Base-by-base conservation (phyloP, 768 basidiomycete species). In the Fibroporia radiculosa region DNA sequence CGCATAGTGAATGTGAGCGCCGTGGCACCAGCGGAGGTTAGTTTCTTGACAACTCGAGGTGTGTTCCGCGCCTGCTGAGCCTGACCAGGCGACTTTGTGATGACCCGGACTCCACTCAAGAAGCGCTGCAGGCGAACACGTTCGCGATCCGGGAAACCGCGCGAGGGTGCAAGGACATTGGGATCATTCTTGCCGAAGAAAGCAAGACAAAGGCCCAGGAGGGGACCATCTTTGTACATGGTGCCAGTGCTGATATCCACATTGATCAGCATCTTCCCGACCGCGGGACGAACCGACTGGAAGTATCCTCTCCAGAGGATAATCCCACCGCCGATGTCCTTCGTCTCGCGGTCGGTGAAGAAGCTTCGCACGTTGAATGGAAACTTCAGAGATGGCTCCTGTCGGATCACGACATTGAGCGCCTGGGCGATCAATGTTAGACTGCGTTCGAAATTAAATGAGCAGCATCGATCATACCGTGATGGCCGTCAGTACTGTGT, bases 221-320 rank as follows among this genome's bases (percentile, higher is more conserved):
- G 66, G 0, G 68, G 57, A 0, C 88, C 87, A 0, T 73, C 62
- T 53, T 75, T 77, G 57, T 81, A 88, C 81, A 90, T 84, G 22
- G 79, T 73, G 0, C 80, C 86, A 0, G 85, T 84, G 0, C 80
- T 77, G 37, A 87, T 84, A 49, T 90, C 87, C 50, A 90, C 71
- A 47, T 89, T 90, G 52, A 89, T 67, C 22, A 87, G 60, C 54
- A 90, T 73, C 0, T 66, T 65, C 0, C 78, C 78, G 14, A 79
- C 70, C 0, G 74, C 75, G 3, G 86, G 85, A 18, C 87, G 71
- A 11, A 87, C 72, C 0, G 82, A 84, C 57, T 89, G 87, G 62
- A 90, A 89, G 44, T 84, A 87, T 0, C 87, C 87, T 3, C 86
- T 71, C 84, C 84, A 85, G 0, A 87, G 69, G 12, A 77, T 72